Conservation (phyloP, 2,329 filamentous ascomycete species). For the Aspergillus candidus region DNA sequence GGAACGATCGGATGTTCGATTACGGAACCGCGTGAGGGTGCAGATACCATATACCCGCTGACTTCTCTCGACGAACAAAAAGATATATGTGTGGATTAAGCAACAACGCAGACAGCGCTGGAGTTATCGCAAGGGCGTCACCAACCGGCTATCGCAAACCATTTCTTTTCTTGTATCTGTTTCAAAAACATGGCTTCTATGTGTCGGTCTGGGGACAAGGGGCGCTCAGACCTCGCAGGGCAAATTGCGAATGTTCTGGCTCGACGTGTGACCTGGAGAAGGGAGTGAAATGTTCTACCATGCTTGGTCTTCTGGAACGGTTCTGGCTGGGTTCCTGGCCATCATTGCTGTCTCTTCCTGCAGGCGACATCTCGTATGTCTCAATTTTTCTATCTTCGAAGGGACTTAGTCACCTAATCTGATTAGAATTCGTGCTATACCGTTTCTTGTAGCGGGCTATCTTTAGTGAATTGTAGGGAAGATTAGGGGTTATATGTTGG, state of each 20-base stretch:
- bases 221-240: background rate
- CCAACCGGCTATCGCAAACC: conserved; percentile 8
- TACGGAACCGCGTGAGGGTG: conserved; percentile 7
- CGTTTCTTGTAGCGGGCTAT: too few species aligned
- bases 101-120: background rate
- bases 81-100: conserved; percentile 6
- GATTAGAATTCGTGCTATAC: too few species aligned
- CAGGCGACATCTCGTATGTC: too few species aligned
- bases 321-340: too few species aligned
- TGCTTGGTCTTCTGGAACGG: too few species aligned
- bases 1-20: conserved; percentile 19
- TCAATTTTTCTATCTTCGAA: background rate
- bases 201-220: conserved; percentile 9
- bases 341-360: too few species aligned
- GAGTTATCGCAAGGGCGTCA: conserved; percentile 1
- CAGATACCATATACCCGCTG: conserved; percentile 17
- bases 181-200: conserved; percentile 16
- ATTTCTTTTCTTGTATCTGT: conserved; percentile 15
- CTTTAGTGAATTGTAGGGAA: too few species aligned
- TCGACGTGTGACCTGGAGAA: too few species aligned
- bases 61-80: conserved; percentile 2
- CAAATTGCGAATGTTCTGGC: too few species aligned
- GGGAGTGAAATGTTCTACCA: too few species aligned
- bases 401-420: conserved; percentile 1
- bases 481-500: too few species aligned